A percentile compares a stretch with the other conserved stretches of the same genome.
Conservation (phyloP, 2,329 filamentous ascomycete species). For the Pezicula carpinea region DNA sequence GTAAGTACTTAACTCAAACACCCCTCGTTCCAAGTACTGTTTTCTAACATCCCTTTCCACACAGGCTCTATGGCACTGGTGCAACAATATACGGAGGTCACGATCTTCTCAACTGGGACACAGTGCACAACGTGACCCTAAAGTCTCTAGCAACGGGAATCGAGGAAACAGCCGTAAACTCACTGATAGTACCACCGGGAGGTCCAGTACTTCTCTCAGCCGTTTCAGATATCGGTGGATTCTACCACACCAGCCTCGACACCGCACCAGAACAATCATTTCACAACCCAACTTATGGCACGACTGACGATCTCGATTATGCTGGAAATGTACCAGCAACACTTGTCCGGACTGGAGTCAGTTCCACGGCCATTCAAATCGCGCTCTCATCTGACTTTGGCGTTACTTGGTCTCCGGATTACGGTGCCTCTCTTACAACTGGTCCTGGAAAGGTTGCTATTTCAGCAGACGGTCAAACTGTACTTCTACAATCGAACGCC, state of each 20-base stretch:
- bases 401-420: conserved; percentile 42
- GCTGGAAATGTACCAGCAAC: conserved; percentile 31
- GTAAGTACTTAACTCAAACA: not conserved
- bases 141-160: conserved; percentile 21
- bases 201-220: conserved; percentile 17
- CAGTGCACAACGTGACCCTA: conserved; percentile 8
- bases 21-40: no score
- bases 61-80: conserved; percentile 52
- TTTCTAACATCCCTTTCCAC: not conserved
- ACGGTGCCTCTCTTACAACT: conserved; percentile 39
- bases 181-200: conserved; percentile 16
- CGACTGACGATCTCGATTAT: conserved; percentile 22
- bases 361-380: conserved; percentile 34
- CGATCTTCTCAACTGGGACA: conserved; percentile 14
- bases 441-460: conserved; percentile 41
- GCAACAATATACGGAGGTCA: conserved; percentile 46
- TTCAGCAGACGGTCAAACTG: conserved; percentile 45
- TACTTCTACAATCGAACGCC: conserved; percentile 24
- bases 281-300: conserved; percentile 13
- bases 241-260: conserved; percentile 15
- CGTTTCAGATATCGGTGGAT: conserved; percentile 23
- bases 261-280: conserved; percentile 11
- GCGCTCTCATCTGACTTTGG: conserved; percentile 47
- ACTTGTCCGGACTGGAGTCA: conserved; percentile 46
- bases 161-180: conserved; percentile 19